Conservation (phyloP, 225 moss, liverwort and hornwort species). For the Physcomitrellopsis africana region DNA sequence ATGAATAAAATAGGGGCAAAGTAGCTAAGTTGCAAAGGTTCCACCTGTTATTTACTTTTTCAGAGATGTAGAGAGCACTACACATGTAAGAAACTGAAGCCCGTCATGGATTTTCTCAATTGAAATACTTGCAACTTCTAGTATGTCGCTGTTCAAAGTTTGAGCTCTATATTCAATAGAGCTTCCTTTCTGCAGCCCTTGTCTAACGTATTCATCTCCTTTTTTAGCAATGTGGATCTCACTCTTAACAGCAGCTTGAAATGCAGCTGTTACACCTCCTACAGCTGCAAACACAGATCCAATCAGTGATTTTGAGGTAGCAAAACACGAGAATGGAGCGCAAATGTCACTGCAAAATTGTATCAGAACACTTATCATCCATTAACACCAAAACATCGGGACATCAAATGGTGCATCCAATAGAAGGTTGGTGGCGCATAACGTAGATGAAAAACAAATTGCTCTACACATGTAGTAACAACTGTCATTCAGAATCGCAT, state of each 20-base stretch:
- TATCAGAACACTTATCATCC: not conserved
- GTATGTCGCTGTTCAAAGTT: constrained; percentile 75
- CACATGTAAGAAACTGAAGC: constrained; percentile 78
- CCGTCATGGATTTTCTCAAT: constrained; percentile 95
- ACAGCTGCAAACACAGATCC: constrained; percentile 46
- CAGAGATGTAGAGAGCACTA: constrained; percentile 85
- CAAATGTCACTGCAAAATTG: constrained; percentile 8
- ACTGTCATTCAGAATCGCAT: no score
- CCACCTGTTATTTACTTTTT: constrained; percentile 44
- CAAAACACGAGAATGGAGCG: constrained; percentile 1
- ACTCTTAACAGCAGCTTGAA: constrained; percentile 82
- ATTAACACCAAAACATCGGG: not conserved
- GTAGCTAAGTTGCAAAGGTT: constrained; percentile 36
- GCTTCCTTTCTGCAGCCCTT: constrained; percentile 75
- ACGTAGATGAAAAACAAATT: not conserved
- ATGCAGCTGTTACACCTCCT: constrained; percentile 86
- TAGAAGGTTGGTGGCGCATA: not conserved
- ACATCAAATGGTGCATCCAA: not conserved
- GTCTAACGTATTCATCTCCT: constrained; percentile 69
- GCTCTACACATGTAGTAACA: no score
- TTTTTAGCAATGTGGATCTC: constrained; percentile 61
- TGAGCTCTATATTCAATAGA: constrained; percentile 81
- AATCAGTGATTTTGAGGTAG: constrained; percentile 29
- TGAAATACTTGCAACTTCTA: constrained; percentile 82
- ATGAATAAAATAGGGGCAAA: constrained; percentile 38